Evolutionary conservation across 75 land plant species (phyloP).

Genomic region (Pinus taeda): DNA sequence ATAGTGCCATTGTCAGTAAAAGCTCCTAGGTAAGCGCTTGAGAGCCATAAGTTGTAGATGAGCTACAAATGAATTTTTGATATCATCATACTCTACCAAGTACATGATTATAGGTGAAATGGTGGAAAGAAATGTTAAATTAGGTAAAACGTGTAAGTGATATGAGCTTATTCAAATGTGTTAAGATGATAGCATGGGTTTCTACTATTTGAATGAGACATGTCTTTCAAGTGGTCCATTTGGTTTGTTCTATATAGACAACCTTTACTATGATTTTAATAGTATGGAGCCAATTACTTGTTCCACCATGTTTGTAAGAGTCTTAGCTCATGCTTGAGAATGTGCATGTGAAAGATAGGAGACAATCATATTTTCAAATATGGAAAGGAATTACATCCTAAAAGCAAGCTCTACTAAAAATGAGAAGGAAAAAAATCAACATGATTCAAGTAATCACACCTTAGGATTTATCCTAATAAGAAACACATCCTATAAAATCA

Average conservation of each 20-base stretch:
- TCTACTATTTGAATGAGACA: too few relatives aligned
- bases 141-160: background rate
- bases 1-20: background rate
- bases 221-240: too few relatives aligned
- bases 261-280: background rate
- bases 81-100: background rate
- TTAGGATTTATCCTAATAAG: too few relatives aligned
- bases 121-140: background rate
- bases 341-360: too few relatives aligned
- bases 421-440: too few relatives aligned
- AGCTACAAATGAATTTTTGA: background rate
- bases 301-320: background rate
- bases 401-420: background rate
- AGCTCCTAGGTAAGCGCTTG: background rate
- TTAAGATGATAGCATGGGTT: too few relatives aligned
- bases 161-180: background rate
- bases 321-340: background rate
- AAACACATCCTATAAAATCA: background rate
- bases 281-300: background rate
- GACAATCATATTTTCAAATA: background rate
- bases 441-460: too few relatives aligned
- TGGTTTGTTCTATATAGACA: too few relatives aligned
- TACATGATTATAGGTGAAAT: background rate
- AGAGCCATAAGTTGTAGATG: background rate
- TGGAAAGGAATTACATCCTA: background rate